These are phyloP conservation scores for Solanum rostratum DNA, from an alignment of 257 asterid genomes.

Conservation along the genomic window DNA sequence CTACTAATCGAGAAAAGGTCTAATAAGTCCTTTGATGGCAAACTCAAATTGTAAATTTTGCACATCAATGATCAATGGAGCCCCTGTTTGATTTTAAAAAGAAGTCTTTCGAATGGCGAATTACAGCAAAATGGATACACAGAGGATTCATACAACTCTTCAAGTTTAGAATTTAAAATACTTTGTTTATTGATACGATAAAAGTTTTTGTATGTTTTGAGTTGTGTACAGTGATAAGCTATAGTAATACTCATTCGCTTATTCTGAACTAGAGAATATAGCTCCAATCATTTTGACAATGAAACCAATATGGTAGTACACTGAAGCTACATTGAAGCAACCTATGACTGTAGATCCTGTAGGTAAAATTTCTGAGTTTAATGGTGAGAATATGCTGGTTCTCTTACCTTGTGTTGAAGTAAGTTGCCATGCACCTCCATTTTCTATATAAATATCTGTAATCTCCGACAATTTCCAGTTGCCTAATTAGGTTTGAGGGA, in stretches of 20 bases:
- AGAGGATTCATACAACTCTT: not conserved
- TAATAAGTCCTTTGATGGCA: not conserved
- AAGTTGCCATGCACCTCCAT: not conserved
- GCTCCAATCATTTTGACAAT: not conserved
- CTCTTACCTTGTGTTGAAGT: not conserved
- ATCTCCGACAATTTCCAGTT: not conserved
- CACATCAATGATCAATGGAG: not conserved
- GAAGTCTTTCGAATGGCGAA: not conserved
- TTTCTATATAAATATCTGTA: not conserved
- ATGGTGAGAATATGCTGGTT: constrained; percentile 44
- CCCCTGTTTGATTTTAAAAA: not conserved
- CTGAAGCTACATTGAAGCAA: constrained; percentile 65
- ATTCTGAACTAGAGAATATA: not conserved
- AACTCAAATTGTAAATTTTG: not conserved
- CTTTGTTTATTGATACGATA: not conserved
- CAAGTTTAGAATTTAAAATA: not conserved
- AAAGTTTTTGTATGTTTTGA: not conserved
- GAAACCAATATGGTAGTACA: not conserved
- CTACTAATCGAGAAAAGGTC: not conserved
- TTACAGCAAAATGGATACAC: not conserved
- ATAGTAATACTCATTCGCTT: not conserved
- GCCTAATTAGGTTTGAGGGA: not conserved
- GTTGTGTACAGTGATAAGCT: not conserved
- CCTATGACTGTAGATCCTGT: constrained; percentile 87
- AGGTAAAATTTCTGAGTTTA: constrained; percentile 61